These are phyloP conservation scores for Tetraselmis chui DNA, from an alignment of 139 green algal species.

Conservation along the genomic window DNA sequence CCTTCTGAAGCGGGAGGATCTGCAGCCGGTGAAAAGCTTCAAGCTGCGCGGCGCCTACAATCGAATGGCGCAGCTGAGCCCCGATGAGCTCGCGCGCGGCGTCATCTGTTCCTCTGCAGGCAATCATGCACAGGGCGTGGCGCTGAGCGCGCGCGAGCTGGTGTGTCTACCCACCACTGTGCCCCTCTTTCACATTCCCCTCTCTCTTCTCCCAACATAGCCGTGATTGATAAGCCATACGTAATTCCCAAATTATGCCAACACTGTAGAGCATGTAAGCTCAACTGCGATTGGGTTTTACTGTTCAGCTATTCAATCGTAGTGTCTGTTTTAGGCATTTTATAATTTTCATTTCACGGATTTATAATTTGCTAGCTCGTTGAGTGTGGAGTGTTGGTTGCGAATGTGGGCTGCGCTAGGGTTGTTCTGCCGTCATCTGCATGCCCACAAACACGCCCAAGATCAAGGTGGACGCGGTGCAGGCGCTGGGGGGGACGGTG, in stretches of 20 bases:
- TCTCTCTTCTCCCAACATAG: background rate
- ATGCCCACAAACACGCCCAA: conserved; percentile 82
- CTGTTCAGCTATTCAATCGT: too few species aligned
- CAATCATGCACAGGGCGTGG: conserved; percentile 96
- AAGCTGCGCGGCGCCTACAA: conserved; percentile 91
- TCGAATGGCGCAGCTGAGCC: conserved; percentile 78
- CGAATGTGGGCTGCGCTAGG: conserved; percentile 43
- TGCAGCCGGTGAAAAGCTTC: conserved; percentile 81
- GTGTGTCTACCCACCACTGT: conserved; percentile 19
- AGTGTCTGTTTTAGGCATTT: too few species aligned
- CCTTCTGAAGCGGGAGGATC: conserved; percentile 92
- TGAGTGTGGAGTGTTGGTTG: too few species aligned
- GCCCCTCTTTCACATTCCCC: background rate
- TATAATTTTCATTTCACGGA: too few species aligned
- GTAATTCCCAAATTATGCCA: too few species aligned
- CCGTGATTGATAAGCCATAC: background rate
- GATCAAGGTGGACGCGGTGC: conserved; percentile 78
- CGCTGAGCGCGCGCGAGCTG: conserved; percentile 64
- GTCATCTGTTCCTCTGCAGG: conserved; percentile 90
- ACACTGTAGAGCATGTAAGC: too few species aligned
- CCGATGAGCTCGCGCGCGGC: conserved; percentile 59
- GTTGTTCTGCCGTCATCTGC: conserved; percentile 74
- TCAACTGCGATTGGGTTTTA: too few species aligned
- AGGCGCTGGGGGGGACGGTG: conserved; percentile 76
- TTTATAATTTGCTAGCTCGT: too few species aligned